Evolutionary conservation across 371 early-diverging fungal genomes (phyloP).

Genomic region (Syncephalis plumigaleata): DNA sequence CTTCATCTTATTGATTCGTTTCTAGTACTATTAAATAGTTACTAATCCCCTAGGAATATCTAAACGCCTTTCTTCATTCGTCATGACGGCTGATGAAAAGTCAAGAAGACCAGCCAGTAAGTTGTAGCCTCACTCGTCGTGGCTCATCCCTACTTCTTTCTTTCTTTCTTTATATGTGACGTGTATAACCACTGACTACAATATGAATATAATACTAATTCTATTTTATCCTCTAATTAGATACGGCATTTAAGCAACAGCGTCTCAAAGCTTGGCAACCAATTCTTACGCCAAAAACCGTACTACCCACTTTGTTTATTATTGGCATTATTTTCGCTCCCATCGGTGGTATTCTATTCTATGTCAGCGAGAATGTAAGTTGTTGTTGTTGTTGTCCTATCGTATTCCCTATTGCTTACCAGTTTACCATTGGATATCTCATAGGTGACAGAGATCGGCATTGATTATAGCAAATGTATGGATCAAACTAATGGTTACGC

Average conservation of each 20-base stretch:
- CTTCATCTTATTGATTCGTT: too few species aligned
- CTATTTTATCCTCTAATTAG: conserved; percentile 15
- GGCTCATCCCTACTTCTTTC: too few species aligned
- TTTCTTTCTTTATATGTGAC: too few species aligned
- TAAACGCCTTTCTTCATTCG: too few species aligned
- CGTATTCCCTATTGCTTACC: neutral
- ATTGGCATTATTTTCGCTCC: conserved; percentile 86
- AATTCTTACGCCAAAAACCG: conserved; percentile 85
- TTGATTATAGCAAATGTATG: conserved; percentile 80
- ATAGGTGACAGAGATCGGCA: conserved; percentile 59
- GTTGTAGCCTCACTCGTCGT: too few species aligned
- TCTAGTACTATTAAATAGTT: too few species aligned
- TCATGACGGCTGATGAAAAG: too few species aligned
- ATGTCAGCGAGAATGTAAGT: conserved; percentile 48
- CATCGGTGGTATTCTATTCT: conserved; percentile 64
- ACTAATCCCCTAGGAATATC: too few species aligned
- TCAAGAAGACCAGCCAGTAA: too few species aligned
- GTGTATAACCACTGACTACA: too few species aligned
- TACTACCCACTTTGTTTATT: conserved; percentile 78
- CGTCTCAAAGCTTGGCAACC: conserved; percentile 96
- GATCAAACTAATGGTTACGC: conserved; percentile 1
- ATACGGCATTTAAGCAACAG: conserved; percentile 95
- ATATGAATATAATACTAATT: too few species aligned
- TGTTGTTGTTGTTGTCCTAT: neutral
- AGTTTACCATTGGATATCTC: too few species aligned